A percentile compares a stretch with the other conserved stretches of the same genome.
Evolutionary conservation across 2,329 filamentous ascomycete genomes (phyloP).

Genomic region (Lizonia empirigonia): DNA sequence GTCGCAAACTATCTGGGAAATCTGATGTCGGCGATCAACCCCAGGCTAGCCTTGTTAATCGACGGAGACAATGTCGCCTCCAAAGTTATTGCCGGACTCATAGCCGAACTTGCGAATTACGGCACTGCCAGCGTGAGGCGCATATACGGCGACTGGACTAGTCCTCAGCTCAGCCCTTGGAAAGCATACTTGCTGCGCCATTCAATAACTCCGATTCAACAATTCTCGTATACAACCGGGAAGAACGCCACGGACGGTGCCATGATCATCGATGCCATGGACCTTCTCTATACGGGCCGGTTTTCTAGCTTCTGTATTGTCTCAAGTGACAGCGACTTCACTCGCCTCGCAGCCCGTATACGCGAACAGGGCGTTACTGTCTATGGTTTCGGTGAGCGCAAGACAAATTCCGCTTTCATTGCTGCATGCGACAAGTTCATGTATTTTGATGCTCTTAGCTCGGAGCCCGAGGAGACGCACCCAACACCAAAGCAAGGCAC

Average conservation of each 20-base stretch:
- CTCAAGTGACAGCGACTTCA: conserved; percentile 47
- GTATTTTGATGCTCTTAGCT: conserved; percentile 19
- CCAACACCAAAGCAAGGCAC: neutral
- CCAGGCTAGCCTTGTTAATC: conserved; percentile 33
- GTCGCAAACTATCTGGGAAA: no score
- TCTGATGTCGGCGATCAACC: no score
- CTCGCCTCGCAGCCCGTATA: conserved; percentile 42
- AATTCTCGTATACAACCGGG: conserved; percentile 38
- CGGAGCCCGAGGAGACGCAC: neutral
- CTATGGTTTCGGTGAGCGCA: conserved; percentile 43
- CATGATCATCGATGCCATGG: conserved; percentile 47
- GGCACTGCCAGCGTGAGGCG: conserved; percentile 39
- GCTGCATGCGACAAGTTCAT: conserved; percentile 37
- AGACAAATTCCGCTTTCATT: conserved; percentile 33
- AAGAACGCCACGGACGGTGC: conserved; percentile 41
- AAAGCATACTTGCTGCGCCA: conserved; percentile 25
- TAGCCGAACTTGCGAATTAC: conserved; percentile 42
- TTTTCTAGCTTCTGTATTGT: conserved; percentile 43
- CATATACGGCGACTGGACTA: conserved; percentile 42
- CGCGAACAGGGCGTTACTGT: conserved; percentile 43
- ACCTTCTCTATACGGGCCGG: conserved; percentile 40
- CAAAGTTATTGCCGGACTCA: conserved; percentile 30
- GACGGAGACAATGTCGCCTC: conserved; percentile 36
- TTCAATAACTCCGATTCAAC: conserved; percentile 35
- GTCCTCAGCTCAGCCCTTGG: conserved; percentile 27